phyloP scores from a whole-genome alignment of 2,329 filamentous ascomycete species.

The Stemphylium lycopersici region DNA sequence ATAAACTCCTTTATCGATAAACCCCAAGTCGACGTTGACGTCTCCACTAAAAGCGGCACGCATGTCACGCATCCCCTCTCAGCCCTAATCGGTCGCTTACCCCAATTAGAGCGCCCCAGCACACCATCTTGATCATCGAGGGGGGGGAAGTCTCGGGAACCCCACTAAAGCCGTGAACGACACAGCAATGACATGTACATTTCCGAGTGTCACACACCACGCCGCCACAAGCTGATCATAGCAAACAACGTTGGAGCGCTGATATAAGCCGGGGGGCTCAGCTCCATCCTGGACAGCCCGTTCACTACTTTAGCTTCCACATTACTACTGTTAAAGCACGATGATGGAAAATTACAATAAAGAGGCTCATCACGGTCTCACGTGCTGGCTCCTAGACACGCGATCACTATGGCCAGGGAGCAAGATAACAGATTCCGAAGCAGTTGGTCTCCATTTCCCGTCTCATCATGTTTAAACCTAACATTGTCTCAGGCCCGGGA shows the following conservation, averaged over 20 bases:
- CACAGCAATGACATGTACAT: slow-evolving; percentile 3
- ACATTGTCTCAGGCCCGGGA: slow-evolving; percentile 48
- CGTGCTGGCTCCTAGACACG: slow-evolving; percentile 59
- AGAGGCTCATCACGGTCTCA: slow-evolving; percentile 34
- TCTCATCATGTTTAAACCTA: background rate
- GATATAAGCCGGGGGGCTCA: slow-evolving; percentile 2
- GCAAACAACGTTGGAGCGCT: background rate
- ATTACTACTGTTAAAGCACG: background rate
- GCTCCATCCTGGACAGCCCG: background rate
- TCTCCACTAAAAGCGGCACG: slow-evolving; percentile 9
- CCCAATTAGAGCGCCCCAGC: background rate
- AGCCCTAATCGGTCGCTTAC: slow-evolving; percentile 8
- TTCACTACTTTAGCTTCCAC: slow-evolving; percentile 2
- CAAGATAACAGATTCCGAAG: slow-evolving; percentile 44
- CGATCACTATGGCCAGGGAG: slow-evolving; percentile 55
- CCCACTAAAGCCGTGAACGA: slow-evolving; percentile 6
- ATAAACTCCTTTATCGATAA: slow-evolving; percentile 22
- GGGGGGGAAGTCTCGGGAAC: slow-evolving; percentile 5
- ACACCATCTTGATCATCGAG: slow-evolving; percentile 6
- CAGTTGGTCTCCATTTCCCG: slow-evolving; percentile 7
- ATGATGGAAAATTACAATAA: slow-evolving; percentile 20
- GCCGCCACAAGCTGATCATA: background rate
- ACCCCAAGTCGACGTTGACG: background rate
- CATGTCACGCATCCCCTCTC: slow-evolving; percentile 5
- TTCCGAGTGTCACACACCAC: slow-evolving; percentile 1